These are phyloP conservation scores for Thecaphora thlaspeos DNA, from an alignment of 1,284 basidiomycete species.

Conservation along the genomic window DNA sequence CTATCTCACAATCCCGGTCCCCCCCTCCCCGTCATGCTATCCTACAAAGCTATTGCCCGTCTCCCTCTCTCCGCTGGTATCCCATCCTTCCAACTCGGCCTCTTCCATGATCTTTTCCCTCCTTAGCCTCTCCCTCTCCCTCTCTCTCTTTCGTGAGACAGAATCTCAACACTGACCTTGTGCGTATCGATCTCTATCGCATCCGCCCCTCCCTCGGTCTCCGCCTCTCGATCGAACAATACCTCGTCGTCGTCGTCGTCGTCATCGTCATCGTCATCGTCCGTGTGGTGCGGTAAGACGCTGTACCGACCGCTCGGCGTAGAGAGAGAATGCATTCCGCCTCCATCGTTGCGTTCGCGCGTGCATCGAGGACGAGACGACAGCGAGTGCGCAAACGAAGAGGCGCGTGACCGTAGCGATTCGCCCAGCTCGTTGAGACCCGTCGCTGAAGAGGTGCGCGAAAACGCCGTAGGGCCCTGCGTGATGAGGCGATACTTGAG, in stretches of 20 bases:
- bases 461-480: conserved; percentile 8
- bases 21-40: neutral
- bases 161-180: conserved; percentile 25
- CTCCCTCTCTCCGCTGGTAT: conserved; percentile 17
- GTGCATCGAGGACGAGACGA: neutral
- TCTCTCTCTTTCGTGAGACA: conserved; percentile 15
- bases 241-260: conserved; percentile 4
- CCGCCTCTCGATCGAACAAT: conserved; percentile 17
- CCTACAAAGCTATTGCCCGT: conserved; percentile 32
- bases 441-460: neutral
- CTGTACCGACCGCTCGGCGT: neutral
- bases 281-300: conserved; percentile 15
- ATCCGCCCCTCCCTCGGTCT: conserved; percentile 18
- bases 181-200: conserved; percentile 33
- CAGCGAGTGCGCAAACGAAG: neutral
- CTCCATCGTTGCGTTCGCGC: too few species aligned
- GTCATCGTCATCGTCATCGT: conserved; percentile 11
- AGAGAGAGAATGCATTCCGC: too few species aligned
- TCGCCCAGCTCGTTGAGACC: conserved; percentile 21
- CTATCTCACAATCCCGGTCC: too few species aligned
- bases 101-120: conserved; percentile 38
- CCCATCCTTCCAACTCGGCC: conserved; percentile 39
- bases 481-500: conserved; percentile 56
- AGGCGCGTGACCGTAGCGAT: conserved; percentile 18
- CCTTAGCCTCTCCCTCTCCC: conserved; percentile 25